Evolutionary conservation across 192 early-diverging fungal genomes (phyloP), one percentile per base, ranked within the genome.

Genomic region (Obelidium mucronatum): DNA sequence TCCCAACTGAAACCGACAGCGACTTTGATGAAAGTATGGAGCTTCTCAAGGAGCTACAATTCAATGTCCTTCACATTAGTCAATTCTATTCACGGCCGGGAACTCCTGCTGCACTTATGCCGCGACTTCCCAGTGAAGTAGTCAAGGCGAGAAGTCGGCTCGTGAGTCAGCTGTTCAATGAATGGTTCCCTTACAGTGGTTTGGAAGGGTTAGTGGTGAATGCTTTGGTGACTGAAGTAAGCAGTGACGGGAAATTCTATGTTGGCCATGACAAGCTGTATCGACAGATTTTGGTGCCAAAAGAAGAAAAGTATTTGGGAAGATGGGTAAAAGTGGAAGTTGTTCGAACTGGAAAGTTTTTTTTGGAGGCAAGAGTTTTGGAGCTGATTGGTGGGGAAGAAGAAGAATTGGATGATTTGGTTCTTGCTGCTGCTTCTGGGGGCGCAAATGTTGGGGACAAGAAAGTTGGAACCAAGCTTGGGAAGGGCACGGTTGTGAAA

Each of bases 81-180:
- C 83, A 83, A 68, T 90, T 89, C 70, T 90, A 90, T 68, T 82
- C 84, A 15, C 83, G 88, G 4, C 88, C 88, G 0, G 88, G 88
- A 40, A 90, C 88, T 19, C 88, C 88, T 35, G 87, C 88, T 6
- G 87, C 88, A 13, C 76, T 84, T 24, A 79, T 89, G 76, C 74
- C 63, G 15, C 75, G 79, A 17, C 37, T 85, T 8, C 63, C 70
- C 15, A 81, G 88, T 19, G 64, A 83, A 35, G 58, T 81, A 2
- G 82, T 89, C n/a, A 89, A 89, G 72, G 66, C 67, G n/a, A 73
- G 88, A 36, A 80, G 80, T 52, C 75, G 86, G n/a, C 60, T 54
- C 19, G 77, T 80, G 30, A 87, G 84, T 19, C 15, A 13, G 17
- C 51, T 84, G 24, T 89, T 89, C 73, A 79, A 89, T 24, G 77